Conservation (phyloP, 441 rosid species). For the Euphorbia schlechtendalii region DNA sequence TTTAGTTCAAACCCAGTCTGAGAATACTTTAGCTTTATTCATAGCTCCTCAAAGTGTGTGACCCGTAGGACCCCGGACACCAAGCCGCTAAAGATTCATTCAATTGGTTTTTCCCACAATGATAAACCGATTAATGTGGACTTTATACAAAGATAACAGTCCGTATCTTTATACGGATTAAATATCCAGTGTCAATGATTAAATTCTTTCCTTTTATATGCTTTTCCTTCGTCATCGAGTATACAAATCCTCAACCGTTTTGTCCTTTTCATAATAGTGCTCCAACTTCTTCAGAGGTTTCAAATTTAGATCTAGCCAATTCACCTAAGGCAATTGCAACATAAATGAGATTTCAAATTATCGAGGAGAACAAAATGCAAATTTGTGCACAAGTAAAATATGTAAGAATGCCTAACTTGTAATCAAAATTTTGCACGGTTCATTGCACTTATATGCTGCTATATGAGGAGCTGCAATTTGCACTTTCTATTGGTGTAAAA, state of each 20-base stretch:
- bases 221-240: conserved; percentile 27
- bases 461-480: conserved; percentile 31
- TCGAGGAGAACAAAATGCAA: not conserved
- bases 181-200: too few relatives aligned
- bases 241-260: conserved; percentile 51
- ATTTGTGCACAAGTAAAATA: conserved; percentile 4
- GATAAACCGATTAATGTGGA: too few relatives aligned
- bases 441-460: conserved; percentile 35
- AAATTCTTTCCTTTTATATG: conserved; percentile 15
- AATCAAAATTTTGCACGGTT: conserved; percentile 61
- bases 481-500: conserved; percentile 40
- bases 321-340: conserved; percentile 39
- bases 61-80: too few relatives aligned
- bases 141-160: too few relatives aligned
- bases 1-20: too few relatives aligned
- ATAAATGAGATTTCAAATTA: conserved; percentile 13
- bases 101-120: too few relatives aligned
- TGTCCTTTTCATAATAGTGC: conserved; percentile 55
- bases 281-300: conserved; percentile 79
- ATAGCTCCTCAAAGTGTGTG: too few relatives aligned
- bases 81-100: too few relatives aligned
- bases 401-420: conserved; percentile 46
- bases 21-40: too few relatives aligned
- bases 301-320: conserved; percentile 78
- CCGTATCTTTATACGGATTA: too few relatives aligned